Evolutionary conservation across 768 basidiomycete genomes (phyloP).

Genomic region (Pholiota molesta): DNA sequence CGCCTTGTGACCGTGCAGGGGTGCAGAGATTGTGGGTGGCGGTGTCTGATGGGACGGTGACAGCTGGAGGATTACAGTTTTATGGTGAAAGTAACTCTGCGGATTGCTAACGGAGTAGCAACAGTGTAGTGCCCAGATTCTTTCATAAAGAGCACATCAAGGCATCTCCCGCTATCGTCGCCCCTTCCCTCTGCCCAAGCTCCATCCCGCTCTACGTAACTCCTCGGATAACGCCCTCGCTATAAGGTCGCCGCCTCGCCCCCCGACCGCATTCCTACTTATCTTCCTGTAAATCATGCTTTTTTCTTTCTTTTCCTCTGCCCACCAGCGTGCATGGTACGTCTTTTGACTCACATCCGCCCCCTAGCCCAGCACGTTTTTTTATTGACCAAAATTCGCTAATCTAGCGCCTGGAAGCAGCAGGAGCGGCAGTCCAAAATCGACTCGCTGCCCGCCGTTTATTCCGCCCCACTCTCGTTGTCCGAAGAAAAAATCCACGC

Average conservation of each 20-base stretch:
- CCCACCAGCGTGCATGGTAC: conserved; percentile 44
- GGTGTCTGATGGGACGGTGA: background rate
- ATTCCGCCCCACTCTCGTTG: conserved; percentile 43
- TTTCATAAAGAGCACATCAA: conserved; percentile 28
- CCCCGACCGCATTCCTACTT: conserved; percentile 18
- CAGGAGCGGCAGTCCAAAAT: conserved; percentile 45
- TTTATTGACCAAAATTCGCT: conserved; percentile 7
- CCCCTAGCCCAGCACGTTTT: conserved; percentile 8
- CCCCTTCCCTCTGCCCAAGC: conserved; percentile 14
- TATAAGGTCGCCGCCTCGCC: conserved; percentile 27
- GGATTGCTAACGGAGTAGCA: conserved; percentile 20
- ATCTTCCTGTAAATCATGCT: conserved; percentile 33
- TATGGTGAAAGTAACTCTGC: conserved; percentile 31
- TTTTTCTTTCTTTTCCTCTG: conserved; percentile 37
- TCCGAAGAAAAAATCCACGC: conserved; percentile 51
- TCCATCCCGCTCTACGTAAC: conserved; percentile 20
- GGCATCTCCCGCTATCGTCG: conserved; percentile 35
- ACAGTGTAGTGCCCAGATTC: conserved; percentile 19
- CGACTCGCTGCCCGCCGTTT: conserved; percentile 40
- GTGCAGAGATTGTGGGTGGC: background rate
- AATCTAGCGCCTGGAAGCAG: conserved; percentile 45
- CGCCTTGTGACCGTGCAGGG: conserved; percentile 1
- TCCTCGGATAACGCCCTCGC: conserved; percentile 30
- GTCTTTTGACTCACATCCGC: conserved; percentile 26
- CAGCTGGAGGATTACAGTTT: conserved; percentile 21